These are phyloP conservation scores for Apostasia shenzhenica DNA, from an alignment of 106 monocot species.

Conservation along the genomic window DNA sequence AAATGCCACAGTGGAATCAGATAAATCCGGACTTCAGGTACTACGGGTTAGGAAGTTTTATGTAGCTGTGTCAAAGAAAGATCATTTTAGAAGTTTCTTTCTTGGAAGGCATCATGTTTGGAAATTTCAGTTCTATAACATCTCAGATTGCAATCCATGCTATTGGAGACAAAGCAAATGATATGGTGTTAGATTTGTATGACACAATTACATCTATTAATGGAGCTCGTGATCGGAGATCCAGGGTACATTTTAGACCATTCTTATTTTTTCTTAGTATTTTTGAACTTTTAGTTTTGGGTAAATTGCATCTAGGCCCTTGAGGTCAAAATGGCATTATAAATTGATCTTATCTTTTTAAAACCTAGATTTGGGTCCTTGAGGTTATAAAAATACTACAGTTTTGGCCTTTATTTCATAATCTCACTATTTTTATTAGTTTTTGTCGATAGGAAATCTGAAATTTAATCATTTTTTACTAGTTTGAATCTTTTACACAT, in stretches of 20 bases:
- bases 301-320: no score
- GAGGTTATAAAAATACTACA: no score
- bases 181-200: slow-evolving; percentile 71
- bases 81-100: not conserved
- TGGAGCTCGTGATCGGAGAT: slow-evolving; percentile 71
- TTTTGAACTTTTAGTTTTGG: not conserved
- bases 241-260: slow-evolving; percentile 46
- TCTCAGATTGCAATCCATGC: slow-evolving; percentile 93
- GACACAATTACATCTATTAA: slow-evolving; percentile 36
- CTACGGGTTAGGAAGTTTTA: not conserved
- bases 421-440: no score
- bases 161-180: slow-evolving; percentile 98
- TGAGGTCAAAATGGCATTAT: not conserved
- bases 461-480: no score
- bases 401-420: not conserved
- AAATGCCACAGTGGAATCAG: slow-evolving; percentile 57
- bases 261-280: not conserved
- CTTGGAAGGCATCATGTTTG: no score
- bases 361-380: no score
- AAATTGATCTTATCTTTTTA: no score
- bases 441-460: no score
- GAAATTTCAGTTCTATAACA: not conserved
- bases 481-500: no score
- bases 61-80: not conserved
- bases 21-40: slow-evolving; percentile 82